Evolutionary conservation across 768 basidiomycete genomes (phyloP), one percentile per base, ranked within the genome.

Genomic region (Lentinus tigrinus): DNA sequence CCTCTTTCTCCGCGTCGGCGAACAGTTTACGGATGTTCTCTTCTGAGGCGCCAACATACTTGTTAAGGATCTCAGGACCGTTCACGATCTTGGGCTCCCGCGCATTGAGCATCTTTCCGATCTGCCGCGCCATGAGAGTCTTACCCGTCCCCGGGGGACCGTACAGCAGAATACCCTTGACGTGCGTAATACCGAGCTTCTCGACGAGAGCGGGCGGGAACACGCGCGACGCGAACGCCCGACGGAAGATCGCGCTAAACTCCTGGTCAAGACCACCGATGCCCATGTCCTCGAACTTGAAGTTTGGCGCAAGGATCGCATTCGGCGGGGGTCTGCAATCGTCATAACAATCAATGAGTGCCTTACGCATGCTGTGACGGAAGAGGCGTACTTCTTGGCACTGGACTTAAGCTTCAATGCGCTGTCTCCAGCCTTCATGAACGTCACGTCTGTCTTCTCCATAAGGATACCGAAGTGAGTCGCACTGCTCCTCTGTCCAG

Each of bases 211-310:
- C 93, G 0, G 95, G 95, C 39, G 97, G 97, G 75, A 98, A 99
- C n/a, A 99, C 94, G 46, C 97, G 93, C 47, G 91, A 93, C 0
- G 97, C 95, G 70, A 99, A 99, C 0, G 97, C 97, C 67, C 97
- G 90, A 70, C 97, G 91, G 80, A 99, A 99, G 68, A 99, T 99
- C 42, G 93, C 88, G 55, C 85, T 85, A 70, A 99, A 99, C 70
- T 99, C 97, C 8, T 85, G 79, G 71, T 99, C 97, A 34, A 99
- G 79, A 67, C 97, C 97, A 68, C 97, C 97, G 67, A 99, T 98
- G 17, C 97, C 97, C 96, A 99, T 98, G 72, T 99, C 97, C 68
- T 96, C 92, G 61, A 99, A 99, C 73, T 97, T 98, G 84, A 99
- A 99, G 74, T 98, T 98, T 1, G 97, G 94, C 0, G 94, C 88